These are phyloP conservation scores for Fusarium proliferatum DNA, from an alignment of 2,329 filamentous ascomycete species.

Conservation along the genomic window DNA sequence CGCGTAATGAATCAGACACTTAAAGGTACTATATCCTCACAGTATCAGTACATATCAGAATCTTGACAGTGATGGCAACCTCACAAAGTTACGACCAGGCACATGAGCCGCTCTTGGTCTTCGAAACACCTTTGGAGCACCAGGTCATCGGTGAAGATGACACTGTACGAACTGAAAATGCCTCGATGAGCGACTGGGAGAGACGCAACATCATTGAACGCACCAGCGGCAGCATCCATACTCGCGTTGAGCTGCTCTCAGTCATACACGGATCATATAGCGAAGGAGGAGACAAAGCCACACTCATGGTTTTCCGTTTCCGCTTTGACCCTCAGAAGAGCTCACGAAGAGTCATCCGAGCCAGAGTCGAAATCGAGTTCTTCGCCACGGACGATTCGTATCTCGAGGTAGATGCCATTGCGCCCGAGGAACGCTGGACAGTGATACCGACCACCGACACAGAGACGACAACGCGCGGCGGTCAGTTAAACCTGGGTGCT, in stretches of 20 bases:
- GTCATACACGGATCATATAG: conserved; percentile 16
- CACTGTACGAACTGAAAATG: conserved; percentile 10
- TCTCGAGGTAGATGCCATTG: background rate
- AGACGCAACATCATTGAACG: conserved; percentile 19
- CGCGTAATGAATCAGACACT: background rate
- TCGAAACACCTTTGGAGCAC: background rate
- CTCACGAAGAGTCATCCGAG: background rate
- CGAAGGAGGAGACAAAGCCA: conserved; percentile 11
- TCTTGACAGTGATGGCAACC: too few species aligned
- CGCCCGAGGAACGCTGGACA: conserved; percentile 17
- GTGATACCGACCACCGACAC: conserved; percentile 8
- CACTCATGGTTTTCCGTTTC: conserved; percentile 2
- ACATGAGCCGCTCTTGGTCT: background rate
- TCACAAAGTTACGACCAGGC: too few species aligned
- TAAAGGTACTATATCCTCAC: background rate
- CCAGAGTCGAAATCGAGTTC: background rate
- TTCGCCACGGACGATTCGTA: background rate
- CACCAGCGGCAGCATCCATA: conserved; percentile 6
- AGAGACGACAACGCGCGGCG: background rate
- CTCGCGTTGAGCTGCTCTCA: conserved; percentile 3
- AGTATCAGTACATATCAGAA: background rate
- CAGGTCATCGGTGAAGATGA: background rate
- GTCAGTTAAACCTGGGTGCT: background rate
- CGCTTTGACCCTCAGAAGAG: background rate
- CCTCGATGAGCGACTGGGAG: conserved; percentile 11